phyloP scores from a whole-genome alignment of 345 rosid genomes.

The Arabis hirsuta region DNA sequence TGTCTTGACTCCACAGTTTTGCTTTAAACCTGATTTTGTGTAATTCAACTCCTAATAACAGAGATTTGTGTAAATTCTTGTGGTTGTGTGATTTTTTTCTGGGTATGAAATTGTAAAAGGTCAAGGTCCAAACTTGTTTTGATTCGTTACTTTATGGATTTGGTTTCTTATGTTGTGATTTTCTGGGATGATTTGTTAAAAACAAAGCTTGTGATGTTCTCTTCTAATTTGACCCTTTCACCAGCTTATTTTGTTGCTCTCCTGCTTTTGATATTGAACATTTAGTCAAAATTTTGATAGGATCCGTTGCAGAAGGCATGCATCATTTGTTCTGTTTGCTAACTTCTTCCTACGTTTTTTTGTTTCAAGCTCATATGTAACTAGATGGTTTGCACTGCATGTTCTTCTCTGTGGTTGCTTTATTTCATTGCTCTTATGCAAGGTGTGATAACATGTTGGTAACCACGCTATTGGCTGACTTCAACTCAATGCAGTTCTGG shows the following conservation, averaged over 20 bases:
- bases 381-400: background rate
- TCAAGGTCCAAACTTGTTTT: slow-evolving; percentile 17
- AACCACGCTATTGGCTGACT: no score
- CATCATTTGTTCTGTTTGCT: slow-evolving; percentile 8
- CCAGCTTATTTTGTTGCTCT: slow-evolving; percentile 10
- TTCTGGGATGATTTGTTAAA: background rate
- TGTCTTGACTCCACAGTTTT: background rate
- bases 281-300: slow-evolving; percentile 41
- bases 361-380: slow-evolving; percentile 1
- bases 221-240: background rate
- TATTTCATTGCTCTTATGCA: background rate
- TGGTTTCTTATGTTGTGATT: slow-evolving; percentile 13
- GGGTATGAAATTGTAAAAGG: background rate
- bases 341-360: background rate
- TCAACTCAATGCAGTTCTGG: slow-evolving; percentile 1
- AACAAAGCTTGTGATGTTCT: background rate
- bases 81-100: background rate
- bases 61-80: background rate
- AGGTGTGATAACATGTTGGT: slow-evolving; percentile 54
- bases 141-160: slow-evolving; percentile 13
- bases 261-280: background rate
- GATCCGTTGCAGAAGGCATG: slow-evolving; percentile 88
- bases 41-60: slow-evolving; percentile 24
- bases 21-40: background rate
- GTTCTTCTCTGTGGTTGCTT: slow-evolving; percentile 14